Evolutionary conservation across 768 basidiomycete species (phyloP), one percentile per base, ranked within the genome.

Genomic region (Rhodotorula graminis): DNA sequence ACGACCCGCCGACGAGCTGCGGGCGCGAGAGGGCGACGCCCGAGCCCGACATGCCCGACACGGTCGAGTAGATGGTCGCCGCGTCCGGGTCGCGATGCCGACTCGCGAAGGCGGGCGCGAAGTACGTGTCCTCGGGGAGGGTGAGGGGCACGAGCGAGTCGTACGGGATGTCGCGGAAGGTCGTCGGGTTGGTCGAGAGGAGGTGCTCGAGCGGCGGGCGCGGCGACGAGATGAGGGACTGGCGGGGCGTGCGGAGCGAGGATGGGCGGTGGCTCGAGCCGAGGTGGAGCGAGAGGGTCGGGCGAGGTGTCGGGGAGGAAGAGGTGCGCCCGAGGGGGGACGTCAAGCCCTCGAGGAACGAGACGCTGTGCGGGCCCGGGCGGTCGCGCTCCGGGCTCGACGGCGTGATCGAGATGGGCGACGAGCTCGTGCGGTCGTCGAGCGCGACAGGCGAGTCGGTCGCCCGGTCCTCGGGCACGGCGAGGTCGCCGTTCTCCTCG

Each of bases 81-180:
- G 64, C 55, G 49, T 77, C 75, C 49, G 76, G 47, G 31, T 77
- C 71, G 16, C 65, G 68, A 11, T 70, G 47, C 5, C 72, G 71
- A 25, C 69, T 57, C 6, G 42, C 11, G 67, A 75, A 76, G 19
- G 69, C 65, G 5, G 76, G 74, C 0, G 77, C 71, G 47, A 76
- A 72, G 65, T 70, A 76, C 1, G 68, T 59, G 58, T 76, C 74
- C 59, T 76, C 74, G 42, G 71, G 71, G 1, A 78, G 62, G 23
- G 80, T 80, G 16, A 83, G 79, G n/a, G 79, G 80, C 3, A 83
- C 78, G 27, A 82, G 79, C 0, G 80, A 78, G 31, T 77, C 76
- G 75, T 75, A 78, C 9, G 78, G 78, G 25, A 80, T 69, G n/a
- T 78, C 78, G 65, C n/a, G 53, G 29, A 52, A 63, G 9, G 67